Evolutionary conservation across 169 alveolate species (phyloP).

Genomic region (Eimeria tenella): DNA sequence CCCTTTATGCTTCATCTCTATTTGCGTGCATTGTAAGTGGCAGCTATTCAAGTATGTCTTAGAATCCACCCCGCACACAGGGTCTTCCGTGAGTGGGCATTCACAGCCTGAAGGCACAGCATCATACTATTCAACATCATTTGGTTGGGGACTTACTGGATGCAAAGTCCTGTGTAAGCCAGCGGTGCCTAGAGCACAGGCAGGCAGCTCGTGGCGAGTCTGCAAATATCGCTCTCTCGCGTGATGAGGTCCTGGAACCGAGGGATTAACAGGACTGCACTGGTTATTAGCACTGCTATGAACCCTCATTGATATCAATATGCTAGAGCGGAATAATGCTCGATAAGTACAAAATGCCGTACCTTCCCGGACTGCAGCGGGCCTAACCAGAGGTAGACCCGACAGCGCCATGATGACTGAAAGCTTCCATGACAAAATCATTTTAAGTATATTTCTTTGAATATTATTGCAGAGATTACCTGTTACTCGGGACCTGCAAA

Average conservation of each 20-base stretch:
- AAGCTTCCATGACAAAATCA: not conserved
- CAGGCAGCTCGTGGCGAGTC: not conserved
- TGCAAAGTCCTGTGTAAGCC: no score
- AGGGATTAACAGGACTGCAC: not conserved
- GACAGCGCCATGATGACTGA: not conserved
- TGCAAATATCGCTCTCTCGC: not conserved
- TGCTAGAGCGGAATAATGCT: not conserved
- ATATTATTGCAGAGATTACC: no score
- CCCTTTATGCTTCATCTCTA: not conserved
- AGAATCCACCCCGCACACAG: slow-evolving; percentile 47
- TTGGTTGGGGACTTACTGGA: no score
- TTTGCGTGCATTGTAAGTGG: slow-evolving; percentile 17
- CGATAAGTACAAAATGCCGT: not conserved
- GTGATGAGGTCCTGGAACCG: not conserved
- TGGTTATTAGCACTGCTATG: not conserved
- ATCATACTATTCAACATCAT: no score
- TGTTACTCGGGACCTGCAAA: no score
- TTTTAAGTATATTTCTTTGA: not conserved
- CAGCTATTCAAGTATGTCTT: slow-evolving; percentile 30
- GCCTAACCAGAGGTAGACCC: not conserved
- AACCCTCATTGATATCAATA: not conserved
- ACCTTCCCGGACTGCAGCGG: slow-evolving; percentile 9
- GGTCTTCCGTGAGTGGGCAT: slow-evolving; percentile 15
- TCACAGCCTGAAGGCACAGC: not conserved
- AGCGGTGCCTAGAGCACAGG: no score